Conservation (phyloP, 352 stramenopile species). For the Globisporangium middletonii region DNA sequence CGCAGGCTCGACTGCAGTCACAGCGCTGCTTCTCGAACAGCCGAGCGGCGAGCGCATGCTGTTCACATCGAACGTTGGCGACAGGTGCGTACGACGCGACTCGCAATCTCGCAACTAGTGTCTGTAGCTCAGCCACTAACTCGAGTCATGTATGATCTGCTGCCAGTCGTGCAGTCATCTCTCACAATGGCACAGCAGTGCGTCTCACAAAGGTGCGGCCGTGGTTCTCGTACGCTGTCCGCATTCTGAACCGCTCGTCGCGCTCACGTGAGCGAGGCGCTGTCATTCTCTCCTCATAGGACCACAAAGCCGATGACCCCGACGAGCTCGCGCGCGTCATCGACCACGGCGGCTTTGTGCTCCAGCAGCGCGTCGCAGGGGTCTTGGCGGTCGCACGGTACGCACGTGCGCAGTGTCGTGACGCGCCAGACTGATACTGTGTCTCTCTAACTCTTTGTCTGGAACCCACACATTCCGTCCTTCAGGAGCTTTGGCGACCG, state of each 20-base stretch:
- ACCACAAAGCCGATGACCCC: constrained; percentile 67
- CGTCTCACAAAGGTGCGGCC: constrained; percentile 43
- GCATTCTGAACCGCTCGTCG: no score
- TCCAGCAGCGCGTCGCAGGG: constrained; percentile 61
- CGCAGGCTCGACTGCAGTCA: constrained; percentile 57
- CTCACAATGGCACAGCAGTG: constrained; percentile 39
- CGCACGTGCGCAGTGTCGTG: neutral
- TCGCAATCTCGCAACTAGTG: neutral
- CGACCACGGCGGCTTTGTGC: constrained; percentile 58
- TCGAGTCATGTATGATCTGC: neutral
- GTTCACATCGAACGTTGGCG: constrained; percentile 65
- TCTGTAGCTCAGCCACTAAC: neutral
- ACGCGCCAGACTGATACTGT: constrained; percentile 3
- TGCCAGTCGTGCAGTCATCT: constrained; percentile 59
- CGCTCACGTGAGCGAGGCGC: neutral
- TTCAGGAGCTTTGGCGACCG: constrained; percentile 73
- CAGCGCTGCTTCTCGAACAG: constrained; percentile 43
- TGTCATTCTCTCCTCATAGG: constrained; percentile 11
- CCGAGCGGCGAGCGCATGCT: constrained; percentile 24
- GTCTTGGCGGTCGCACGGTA: constrained; percentile 73
- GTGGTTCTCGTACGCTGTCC: no score
- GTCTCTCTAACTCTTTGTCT: neutral
- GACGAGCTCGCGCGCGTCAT: constrained; percentile 53
- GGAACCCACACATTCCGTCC: neutral
- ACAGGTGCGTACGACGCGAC: constrained; percentile 40